Evolutionary conservation across 1,284 basidiomycete genomes (phyloP).

Genomic region (Blastosporella zonata): DNA sequence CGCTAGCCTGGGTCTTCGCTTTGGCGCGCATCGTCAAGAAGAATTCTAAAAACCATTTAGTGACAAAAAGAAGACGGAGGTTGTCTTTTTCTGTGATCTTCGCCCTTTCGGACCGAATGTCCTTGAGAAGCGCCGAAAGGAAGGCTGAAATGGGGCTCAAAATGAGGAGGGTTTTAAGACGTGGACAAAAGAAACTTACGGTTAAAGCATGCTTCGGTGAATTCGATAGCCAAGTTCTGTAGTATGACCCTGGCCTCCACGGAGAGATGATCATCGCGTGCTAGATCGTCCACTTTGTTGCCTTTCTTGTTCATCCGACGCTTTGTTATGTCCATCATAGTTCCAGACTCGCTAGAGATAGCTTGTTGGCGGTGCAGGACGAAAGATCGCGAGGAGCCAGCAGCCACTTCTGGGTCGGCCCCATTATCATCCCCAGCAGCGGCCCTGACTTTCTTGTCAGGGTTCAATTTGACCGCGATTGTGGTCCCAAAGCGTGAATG

Average conservation of each 20-base stretch:
- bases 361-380: constrained; percentile 86
- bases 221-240: constrained; percentile 66
- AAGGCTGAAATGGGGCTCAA: constrained; percentile 54
- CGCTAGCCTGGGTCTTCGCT: constrained; percentile 31
- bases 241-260: constrained; percentile 69
- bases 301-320: constrained; percentile 58
- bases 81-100: constrained; percentile 92
- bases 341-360: constrained; percentile 70
- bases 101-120: constrained; percentile 86
- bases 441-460: constrained; percentile 40
- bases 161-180: constrained; percentile 5
- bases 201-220: constrained; percentile 84
- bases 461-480: constrained; percentile 70
- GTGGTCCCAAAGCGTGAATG: constrained; percentile 96
- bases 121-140: constrained; percentile 80
- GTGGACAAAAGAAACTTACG: constrained; percentile 47
- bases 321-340: constrained; percentile 79
- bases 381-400: constrained; percentile 43
- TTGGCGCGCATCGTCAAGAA: constrained; percentile 62
- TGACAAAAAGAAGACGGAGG: constrained; percentile 77
- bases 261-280: constrained; percentile 68
- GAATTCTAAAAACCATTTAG: constrained; percentile 88
- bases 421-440: constrained; percentile 24
- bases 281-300: constrained; percentile 72
- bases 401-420: constrained; percentile 28